Evolutionary conservation across 1,284 basidiomycete genomes (phyloP), one percentile per base, ranked within the genome.

Genomic region (Rhodotorula sp.): DNA sequence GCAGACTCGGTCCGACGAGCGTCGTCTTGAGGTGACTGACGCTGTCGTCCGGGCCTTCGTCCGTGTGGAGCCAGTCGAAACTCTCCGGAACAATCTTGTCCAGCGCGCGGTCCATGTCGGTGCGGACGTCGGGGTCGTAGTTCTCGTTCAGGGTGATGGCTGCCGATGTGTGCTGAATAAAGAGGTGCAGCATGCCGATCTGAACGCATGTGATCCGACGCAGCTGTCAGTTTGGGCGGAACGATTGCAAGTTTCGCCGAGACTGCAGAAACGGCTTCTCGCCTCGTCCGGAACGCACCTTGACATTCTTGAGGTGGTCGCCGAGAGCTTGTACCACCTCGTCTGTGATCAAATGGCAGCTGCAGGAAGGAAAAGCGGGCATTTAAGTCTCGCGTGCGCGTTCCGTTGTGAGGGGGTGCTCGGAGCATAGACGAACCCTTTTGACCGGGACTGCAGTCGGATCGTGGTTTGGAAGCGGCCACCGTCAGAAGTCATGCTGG

Each of bases 291-390:
- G 54, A 15, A 15, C 67, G n/a, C 18, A 68, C 70, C 53, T 70
- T 60, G 58, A 62, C 44, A 30, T 61, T 70, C 65, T 80, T 78
- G 53, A 81, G 67, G 3, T 78, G 76, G 30, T 79, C 79, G 26
- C 77, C 72, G 62, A 82, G 75, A 8, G 78, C 75, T 3, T 67
- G 62, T 68, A 79, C 74, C 18, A 82, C 77, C 65, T 82, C 81
- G 49, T 77, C 60, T 6, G 81, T 81, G 68, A 82, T 77, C 45
- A 82, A 75, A 64, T 82, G 79, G 72, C 79, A 80, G 20, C 81
- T 71, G 79, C 78, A 64, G 64, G 70, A 14, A 18, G 26, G 14
- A 3, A 18, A 51, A 6, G 29, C 51, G 42, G 6, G 48, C n/a
- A 12, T 20, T 33, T 53, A 1, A 15, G 24, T n/a, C n/a, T 53